Evolutionary conservation across 164 flowering plant genomes (phyloP).

Genomic region (Hamamelis virginiana): DNA sequence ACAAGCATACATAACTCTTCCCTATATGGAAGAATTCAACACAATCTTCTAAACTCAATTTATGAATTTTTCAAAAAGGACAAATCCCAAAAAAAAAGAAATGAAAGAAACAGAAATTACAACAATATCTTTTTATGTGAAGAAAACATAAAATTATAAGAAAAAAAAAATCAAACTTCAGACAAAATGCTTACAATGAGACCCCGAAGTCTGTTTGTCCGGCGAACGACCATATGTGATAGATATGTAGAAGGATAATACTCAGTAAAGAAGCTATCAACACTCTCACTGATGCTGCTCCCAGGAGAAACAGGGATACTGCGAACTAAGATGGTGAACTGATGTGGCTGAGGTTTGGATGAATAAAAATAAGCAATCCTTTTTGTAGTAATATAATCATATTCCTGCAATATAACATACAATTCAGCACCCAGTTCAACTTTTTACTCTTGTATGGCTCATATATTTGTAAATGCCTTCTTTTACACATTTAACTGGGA

Average conservation of each 20-base stretch:
- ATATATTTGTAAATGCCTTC: background rate
- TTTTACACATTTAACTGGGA: background rate
- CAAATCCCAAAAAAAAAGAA: background rate
- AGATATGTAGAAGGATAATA: slow-evolving; percentile 75
- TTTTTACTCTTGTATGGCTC: background rate
- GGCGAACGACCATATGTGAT: slow-evolving; percentile 68
- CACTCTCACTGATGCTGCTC: slow-evolving; percentile 55
- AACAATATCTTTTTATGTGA: background rate
- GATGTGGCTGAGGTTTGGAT: slow-evolving; percentile 83
- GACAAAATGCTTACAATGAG: slow-evolving; percentile 63
- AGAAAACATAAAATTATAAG: background rate
- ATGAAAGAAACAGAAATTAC: background rate
- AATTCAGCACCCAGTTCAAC: slow-evolving; percentile 2
- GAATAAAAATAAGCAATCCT: slow-evolving; percentile 66
- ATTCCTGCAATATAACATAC: slow-evolving; percentile 66
- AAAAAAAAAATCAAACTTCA: background rate
- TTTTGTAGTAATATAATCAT: slow-evolving; percentile 58
- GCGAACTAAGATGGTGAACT: slow-evolving; percentile 83
- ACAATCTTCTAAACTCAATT: too few species aligned
- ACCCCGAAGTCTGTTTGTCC: slow-evolving; percentile 57
- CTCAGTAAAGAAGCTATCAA: slow-evolving; percentile 71
- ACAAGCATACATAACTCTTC: too few species aligned
- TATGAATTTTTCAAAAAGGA: background rate
- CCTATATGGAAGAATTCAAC: too few species aligned
- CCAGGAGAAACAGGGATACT: slow-evolving; percentile 61